phyloP scores from a whole-genome alignment of 2,329 filamentous ascomycete genomes.

The Fusarium fujikuroi region DNA sequence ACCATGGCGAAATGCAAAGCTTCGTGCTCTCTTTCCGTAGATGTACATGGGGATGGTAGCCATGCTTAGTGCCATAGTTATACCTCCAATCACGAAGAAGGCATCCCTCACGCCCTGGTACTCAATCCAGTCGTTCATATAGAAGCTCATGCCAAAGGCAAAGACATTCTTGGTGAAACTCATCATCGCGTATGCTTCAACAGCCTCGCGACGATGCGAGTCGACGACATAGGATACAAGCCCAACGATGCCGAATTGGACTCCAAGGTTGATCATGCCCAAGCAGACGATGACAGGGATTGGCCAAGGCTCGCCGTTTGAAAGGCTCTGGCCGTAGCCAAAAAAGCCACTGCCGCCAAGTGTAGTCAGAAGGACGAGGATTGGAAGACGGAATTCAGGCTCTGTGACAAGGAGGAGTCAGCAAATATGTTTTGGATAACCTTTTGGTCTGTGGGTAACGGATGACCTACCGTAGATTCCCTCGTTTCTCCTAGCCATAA shows the following conservation, averaged over 20 bases:
- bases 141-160: not conserved
- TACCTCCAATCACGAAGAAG: not conserved
- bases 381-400: not conserved
- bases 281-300: not conserved
- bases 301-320: not conserved
- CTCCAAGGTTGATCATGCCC: not conserved
- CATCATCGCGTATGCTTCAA: not conserved
- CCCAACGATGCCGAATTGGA: not conserved
- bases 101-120: not conserved
- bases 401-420: not conserved
- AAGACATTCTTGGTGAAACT: conserved; percentile 4
- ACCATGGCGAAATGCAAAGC: not conserved
- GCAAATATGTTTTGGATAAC: not conserved
- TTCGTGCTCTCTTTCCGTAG: not conserved
- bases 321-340: not conserved
- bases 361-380: not conserved
- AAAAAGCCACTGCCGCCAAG: not conserved
- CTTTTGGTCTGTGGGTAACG: fast-evolving
- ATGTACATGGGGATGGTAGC: not conserved
- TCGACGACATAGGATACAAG: not conserved
- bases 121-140: not conserved
- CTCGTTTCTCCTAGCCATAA: not conserved
- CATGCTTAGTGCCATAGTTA: not conserved
- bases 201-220: not conserved
- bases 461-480: not conserved